phyloP scores from a whole-genome alignment of 345 rosid genomes.

The Pugionium cornutum region DNA sequence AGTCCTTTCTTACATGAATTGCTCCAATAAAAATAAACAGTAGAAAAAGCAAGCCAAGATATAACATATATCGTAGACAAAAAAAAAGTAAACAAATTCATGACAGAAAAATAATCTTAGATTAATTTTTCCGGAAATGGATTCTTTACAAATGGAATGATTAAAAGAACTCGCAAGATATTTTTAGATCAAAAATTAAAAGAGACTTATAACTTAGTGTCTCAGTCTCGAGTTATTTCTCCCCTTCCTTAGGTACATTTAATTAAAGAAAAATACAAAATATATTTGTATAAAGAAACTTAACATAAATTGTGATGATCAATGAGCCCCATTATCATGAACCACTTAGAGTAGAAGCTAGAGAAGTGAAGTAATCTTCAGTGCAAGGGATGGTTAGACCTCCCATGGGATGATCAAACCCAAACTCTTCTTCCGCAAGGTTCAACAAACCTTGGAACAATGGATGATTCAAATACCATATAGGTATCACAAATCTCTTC shows the following conservation, averaged over 20 bases:
- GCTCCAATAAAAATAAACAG: not conserved
- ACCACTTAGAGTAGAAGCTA: slow-evolving; percentile 51
- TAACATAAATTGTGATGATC: slow-evolving; percentile 16
- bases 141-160: slow-evolving; percentile 30
- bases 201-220: slow-evolving; percentile 40
- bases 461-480: slow-evolving; percentile 71
- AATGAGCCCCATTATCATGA: slow-evolving; percentile 33
- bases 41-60: not conserved
- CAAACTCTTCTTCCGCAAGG: slow-evolving; percentile 74
- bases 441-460: slow-evolving; percentile 58
- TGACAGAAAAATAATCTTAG: slow-evolving; percentile 10
- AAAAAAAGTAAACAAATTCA: not conserved
- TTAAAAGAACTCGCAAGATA: slow-evolving; percentile 29
- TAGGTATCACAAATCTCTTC: slow-evolving; percentile 70
- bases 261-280: slow-evolving; percentile 5
- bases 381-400: slow-evolving; percentile 82
- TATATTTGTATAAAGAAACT: not conserved
- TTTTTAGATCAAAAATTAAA: slow-evolving; percentile 24
- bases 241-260: slow-evolving; percentile 25
- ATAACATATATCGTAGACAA: not conserved
- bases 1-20: not conserved
- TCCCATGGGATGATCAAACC: slow-evolving; percentile 81
- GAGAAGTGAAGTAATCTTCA: slow-evolving; percentile 58
- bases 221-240: slow-evolving; percentile 45
- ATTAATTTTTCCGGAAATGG: slow-evolving; percentile 23